These are phyloP conservation scores for Lactarius tabidus DNA, from an alignment of 768 basidiomycete species.

Conservation along the genomic window DNA sequence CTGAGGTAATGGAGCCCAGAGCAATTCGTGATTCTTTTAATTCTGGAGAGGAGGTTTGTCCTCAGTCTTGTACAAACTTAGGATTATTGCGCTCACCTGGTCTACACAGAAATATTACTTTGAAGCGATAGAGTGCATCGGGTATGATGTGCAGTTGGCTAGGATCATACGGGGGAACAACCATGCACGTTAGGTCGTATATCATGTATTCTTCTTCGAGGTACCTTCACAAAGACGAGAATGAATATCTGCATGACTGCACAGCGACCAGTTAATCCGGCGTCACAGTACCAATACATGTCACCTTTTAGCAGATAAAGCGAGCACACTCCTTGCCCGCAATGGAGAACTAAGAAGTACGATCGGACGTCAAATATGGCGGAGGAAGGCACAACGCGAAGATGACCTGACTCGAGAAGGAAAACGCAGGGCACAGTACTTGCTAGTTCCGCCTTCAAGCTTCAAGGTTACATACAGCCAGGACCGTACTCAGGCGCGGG, in stretches of 20 bases:
- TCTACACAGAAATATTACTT: background rate
- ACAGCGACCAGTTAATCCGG: too few relatives aligned
- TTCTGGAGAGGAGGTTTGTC: constrained; percentile 10
- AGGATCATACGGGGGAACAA: background rate
- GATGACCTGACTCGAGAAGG: background rate
- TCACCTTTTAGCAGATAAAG: too few relatives aligned
- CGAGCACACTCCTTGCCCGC: too few relatives aligned
- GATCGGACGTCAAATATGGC: background rate
- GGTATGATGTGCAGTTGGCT: background rate
- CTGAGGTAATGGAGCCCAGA: background rate
- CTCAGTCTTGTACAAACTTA: background rate
- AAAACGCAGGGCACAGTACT: too few relatives aligned
- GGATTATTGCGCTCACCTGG: background rate
- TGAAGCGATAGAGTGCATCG: background rate
- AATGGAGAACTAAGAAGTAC: too few relatives aligned
- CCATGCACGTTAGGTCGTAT: background rate
- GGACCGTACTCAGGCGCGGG: background rate
- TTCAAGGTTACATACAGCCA: background rate
- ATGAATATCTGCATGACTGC: too few relatives aligned
- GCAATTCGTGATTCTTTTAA: background rate
- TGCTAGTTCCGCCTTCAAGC: background rate
- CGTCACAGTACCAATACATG: too few relatives aligned
- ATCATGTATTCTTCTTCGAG: background rate
- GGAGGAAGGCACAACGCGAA: background rate
- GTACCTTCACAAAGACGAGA: too few relatives aligned